Base-by-base conservation (phyloP, 352 stramenopile species). In the Globisporangium solare region DNA sequence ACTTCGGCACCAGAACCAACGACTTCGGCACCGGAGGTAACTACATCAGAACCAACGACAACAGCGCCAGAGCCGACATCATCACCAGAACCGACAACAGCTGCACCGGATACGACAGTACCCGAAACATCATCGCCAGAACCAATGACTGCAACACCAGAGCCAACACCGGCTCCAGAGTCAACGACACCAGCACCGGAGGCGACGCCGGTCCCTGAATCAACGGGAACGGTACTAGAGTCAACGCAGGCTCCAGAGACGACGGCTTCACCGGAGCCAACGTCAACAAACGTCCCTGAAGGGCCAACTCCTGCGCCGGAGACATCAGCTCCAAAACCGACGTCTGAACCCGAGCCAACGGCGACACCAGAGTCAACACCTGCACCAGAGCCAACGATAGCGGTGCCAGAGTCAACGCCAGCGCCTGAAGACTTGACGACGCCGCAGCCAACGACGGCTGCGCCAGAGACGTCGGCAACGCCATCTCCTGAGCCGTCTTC, bases 11-110 rank as follows among this genome's bases (percentile, higher is more conserved):
- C 27, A 35, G 27, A 35, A 35, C 27, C 27, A 10, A 35, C 27
- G 27, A 35, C 42, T 11, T 6, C 42, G 11, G 17, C 42, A 47
- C 42, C 20, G 20, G 42, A 47, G 7, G 24, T 1, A 6, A n/a
- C 21, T 0, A 5, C 12, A 58, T 40, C 47, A 11, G 17, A 15
- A 58, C 47, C n/a, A 52, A 58, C 21, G 18, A 58, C 32, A 39
- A n/a, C 51, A 8, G 18, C 15, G 40, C 24, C 20, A 21, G 41
- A 35, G 27, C 27, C 27, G 27, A 35, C 27, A 35, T 11, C 27
- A 6, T 3, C 10, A 35, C 27, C 7, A 35, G 27, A 35, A 6
- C 7, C 27, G 27, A 35, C 27, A 6, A 27, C 27, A 35, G 2
- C 24, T 3, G 27, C 5, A 11, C 27, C 27, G 10, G 27, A 35